Percentiles rank a stretch among this genome's conserved stretches.
Evolutionary conservation across 2,329 filamentous ascomycete species (phyloP).

Genomic region (Aplosporella prunicola): DNA sequence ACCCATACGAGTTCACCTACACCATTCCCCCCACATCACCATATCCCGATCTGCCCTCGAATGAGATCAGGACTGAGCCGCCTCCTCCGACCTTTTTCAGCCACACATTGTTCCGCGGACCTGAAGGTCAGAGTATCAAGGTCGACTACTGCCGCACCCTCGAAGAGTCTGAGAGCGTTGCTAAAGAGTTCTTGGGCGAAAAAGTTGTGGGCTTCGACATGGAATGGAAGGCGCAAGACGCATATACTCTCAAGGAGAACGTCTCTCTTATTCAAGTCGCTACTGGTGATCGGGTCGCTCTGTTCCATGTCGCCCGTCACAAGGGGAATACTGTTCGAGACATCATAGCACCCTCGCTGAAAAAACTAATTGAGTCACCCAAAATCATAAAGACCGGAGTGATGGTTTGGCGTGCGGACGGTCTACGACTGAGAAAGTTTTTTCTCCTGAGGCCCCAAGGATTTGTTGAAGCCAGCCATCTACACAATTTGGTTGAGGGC

Average conservation of each 20-base stretch:
- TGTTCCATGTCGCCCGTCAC: constrained; percentile 68
- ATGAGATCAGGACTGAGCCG: no score
- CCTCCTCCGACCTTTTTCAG: constrained; percentile 48
- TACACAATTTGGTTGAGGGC: constrained; percentile 65
- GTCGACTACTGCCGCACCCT: constrained; percentile 70
- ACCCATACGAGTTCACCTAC: no score
- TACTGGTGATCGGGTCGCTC: constrained; percentile 61
- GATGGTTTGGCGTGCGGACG: constrained; percentile 53
- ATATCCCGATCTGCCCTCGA: no score
- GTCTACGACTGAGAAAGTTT: constrained; percentile 55
- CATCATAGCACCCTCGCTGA: constrained; percentile 62
- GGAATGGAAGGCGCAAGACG: constrained; percentile 60
- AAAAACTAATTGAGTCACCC: constrained; percentile 60
- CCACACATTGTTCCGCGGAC: constrained; percentile 55
- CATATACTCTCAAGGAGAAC: constrained; percentile 51
- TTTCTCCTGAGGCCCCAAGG: constrained; percentile 57
- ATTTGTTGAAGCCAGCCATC: constrained; percentile 71
- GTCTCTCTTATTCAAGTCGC: constrained; percentile 79
- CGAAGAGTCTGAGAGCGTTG: constrained; percentile 56
- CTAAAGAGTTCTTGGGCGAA: constrained; percentile 57
- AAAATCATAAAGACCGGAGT: constrained; percentile 69
- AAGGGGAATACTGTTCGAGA: constrained; percentile 35
- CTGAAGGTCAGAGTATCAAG: constrained; percentile 44
- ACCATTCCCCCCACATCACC: no score
- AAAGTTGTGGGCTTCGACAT: constrained; percentile 78